Conservation (phyloP, 176 grass and related monocot species). For the Elymus sibiricus region DNA sequence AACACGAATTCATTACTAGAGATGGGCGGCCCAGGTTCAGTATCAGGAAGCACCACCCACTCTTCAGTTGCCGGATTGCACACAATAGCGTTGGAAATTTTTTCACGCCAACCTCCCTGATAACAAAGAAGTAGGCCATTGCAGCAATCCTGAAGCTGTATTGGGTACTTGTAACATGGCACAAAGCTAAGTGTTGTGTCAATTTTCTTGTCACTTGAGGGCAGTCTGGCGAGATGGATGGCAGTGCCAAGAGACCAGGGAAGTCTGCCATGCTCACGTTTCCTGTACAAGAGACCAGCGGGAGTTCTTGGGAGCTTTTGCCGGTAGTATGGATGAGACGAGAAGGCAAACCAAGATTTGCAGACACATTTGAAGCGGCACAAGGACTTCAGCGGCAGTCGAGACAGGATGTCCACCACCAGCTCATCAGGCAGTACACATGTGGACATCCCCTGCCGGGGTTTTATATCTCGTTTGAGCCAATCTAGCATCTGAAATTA, state of each 20-base stretch:
- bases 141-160: constrained; percentile 21
- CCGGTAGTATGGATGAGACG: constrained; percentile 20
- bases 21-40: background rate
- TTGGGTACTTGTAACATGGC: background rate
- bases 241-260: background rate
- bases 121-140: constrained; percentile 38
- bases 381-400: constrained; percentile 33
- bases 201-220: background rate
- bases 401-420: constrained; percentile 23
- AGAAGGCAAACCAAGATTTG: constrained; percentile 39
- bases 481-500: background rate
- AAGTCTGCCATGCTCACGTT: background rate
- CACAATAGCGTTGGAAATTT: background rate
- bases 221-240: background rate
- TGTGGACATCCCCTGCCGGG: background rate
- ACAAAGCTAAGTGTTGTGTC: constrained; percentile 12
- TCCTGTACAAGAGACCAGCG: constrained; percentile 18
- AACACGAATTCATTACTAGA: background rate
- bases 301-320: constrained; percentile 12
- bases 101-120: background rate
- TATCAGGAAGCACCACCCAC: background rate
- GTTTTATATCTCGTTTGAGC: background rate
- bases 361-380: constrained; percentile 30
- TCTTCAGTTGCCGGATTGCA: constrained; percentile 25
- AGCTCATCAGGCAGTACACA: constrained; percentile 14